Conservation (phyloP, 768 basidiomycete genomes). For the Suillus brevipes region DNA sequence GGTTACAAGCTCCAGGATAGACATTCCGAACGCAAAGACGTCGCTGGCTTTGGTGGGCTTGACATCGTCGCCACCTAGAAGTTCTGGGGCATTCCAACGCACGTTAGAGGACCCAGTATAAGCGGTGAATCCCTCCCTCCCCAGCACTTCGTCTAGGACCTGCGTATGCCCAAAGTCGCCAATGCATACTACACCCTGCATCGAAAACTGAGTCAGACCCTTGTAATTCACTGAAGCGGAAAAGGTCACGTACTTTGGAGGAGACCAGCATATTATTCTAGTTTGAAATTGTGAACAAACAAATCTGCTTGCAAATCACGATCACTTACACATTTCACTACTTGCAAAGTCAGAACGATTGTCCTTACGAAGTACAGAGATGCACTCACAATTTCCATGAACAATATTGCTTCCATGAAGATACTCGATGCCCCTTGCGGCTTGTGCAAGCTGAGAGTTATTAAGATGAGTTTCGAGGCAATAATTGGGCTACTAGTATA, state of each 20-base stretch:
- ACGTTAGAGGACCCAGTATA: conserved; percentile 48
- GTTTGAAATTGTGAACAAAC: conserved; percentile 5
- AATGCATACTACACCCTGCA: conserved; percentile 53
- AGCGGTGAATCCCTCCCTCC: conserved; percentile 45
- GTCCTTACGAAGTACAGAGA: background rate
- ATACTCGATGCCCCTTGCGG: conserved; percentile 57
- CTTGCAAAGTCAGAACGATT: conserved; percentile 2
- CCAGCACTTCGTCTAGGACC: conserved; percentile 57
- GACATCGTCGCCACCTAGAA: conserved; percentile 44
- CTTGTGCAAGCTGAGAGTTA: conserved; percentile 45
- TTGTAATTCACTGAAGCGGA: background rate
- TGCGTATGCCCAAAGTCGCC: conserved; percentile 69
- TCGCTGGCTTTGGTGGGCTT: conserved; percentile 51
- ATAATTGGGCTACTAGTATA: background rate
- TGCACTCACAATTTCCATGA: conserved; percentile 60
- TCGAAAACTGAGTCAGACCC: background rate
- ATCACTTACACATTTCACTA: conserved; percentile 61
- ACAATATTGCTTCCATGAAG: conserved; percentile 52
- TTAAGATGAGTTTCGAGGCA: background rate
- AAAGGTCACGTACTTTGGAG: conserved; percentile 36
- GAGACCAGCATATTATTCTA: conserved; percentile 63
- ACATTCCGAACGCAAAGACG: conserved; percentile 61
- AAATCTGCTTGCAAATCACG: background rate
- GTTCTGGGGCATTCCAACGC: conserved; percentile 64
- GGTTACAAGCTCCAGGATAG: conserved; percentile 58